These are phyloP conservation scores for Lenwebbia sp. DNA, from an alignment of 345 rosid species.

Conservation along the genomic window DNA sequence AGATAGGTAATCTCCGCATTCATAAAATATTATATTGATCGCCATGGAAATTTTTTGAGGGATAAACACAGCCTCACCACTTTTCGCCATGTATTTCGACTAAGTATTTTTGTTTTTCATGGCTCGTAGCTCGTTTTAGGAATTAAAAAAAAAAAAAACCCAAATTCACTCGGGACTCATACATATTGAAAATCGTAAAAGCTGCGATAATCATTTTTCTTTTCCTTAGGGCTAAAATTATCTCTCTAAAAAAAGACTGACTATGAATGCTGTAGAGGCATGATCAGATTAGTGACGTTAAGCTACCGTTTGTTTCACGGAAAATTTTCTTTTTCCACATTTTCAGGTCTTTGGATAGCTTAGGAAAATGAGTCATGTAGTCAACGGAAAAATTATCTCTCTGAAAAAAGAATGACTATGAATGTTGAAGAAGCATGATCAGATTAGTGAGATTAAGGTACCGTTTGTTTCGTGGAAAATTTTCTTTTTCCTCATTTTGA, in stretches of 20 bases:
- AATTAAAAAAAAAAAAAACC: background rate
- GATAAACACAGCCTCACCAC: background rate
- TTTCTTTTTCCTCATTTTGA: too few species aligned
- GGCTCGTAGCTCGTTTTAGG: background rate
- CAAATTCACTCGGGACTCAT: background rate
- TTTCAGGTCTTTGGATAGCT: background rate
- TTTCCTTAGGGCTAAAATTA: background rate
- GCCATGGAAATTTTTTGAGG: background rate
- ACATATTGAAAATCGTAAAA: background rate
- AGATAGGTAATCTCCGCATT: background rate
- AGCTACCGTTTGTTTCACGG: background rate
- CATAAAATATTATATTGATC: background rate
- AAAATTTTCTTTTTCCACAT: background rate
- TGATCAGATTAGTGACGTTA: background rate
- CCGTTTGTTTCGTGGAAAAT: too few species aligned
- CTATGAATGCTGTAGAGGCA: background rate
- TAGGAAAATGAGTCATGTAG: background rate
- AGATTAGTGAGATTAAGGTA: too few species aligned
- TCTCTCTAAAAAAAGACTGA: background rate
- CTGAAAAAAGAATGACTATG: too few species aligned
- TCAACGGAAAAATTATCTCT: background rate
- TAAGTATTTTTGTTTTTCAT: background rate
- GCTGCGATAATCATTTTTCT: background rate
- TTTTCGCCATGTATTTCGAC: background rate
- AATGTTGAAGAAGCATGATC: too few species aligned